Evolutionary conservation across 345 rosid species (phyloP), one percentile per base, ranked within the genome.

Genomic region (Eucalyptus pauciflora): DNA sequence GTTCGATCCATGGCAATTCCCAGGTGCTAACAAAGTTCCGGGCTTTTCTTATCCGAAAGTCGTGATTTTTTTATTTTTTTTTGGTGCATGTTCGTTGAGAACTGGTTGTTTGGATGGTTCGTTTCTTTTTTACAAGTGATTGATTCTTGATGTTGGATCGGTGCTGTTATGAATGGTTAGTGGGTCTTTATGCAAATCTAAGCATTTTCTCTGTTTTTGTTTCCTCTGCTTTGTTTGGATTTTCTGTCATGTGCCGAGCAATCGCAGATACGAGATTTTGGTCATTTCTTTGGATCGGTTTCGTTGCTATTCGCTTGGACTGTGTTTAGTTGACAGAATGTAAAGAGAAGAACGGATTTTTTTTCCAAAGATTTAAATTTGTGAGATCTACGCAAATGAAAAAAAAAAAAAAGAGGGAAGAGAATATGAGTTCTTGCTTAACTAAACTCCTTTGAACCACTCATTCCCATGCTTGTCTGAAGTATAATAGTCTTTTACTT

Each of bases 1-100:
- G 92, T 94, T 90, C 80, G 95, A 97, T 91, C 98, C 99, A 10
- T 97, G 99, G 99, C 92, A 95, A 87, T 98, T 97, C 87, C 99
- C 99, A 85, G 99, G 99, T 96, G 94, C 13, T 20, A 43, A 50
- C 7, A 3, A 62, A 14, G 51, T 4, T 83, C 8, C 33, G 25
- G 13, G 6, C 76, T 51, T 37, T 50, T 37, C 31, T 11, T 48
- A n/a, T 56, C 27, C 13, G n/a, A 4, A 22, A 46, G 50, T 79
- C 12, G 51, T 50, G 20, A 25, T 69, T 54, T 71, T 22, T 69
- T 62, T 37, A 4, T 41, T 4, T n/a, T 25, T 50, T 50, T 50
- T 14, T 43, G 2, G 29, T 6, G 22, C 43, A 10, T 8, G n/a
- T 37, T 58, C 5, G 20, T 52, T 46, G 27, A 50, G 88, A 33